Percentiles rank a stretch among this genome's conserved stretches.
Evolutionary conservation across 257 asterid species (phyloP).

Genomic region (Lantana camara): DNA sequence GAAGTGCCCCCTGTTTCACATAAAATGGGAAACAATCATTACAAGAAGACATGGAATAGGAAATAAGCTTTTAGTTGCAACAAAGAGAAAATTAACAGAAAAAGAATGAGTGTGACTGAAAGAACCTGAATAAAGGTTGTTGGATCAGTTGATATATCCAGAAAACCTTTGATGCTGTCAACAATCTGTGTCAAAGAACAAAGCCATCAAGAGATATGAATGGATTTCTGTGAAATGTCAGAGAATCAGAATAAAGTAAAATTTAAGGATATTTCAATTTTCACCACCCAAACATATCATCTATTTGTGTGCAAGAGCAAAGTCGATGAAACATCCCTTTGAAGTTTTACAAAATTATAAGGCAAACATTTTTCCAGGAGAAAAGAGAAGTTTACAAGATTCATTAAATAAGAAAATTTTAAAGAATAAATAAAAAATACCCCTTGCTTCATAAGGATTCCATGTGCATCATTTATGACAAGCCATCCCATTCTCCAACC

Average conservation of each 20-base stretch:
- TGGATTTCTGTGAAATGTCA: slow-evolving; percentile 1
- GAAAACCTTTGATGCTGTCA: slow-evolving; percentile 61
- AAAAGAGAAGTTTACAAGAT: no score
- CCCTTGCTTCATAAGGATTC: slow-evolving; percentile 66
- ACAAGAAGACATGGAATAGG: neutral
- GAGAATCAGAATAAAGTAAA: neutral
- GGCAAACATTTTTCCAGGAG: neutral
- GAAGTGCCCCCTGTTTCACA: slow-evolving; percentile 68
- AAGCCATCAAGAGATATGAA: slow-evolving; percentile 30
- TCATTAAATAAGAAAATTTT: no score
- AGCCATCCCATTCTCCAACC: slow-evolving; percentile 96
- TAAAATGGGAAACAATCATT: neutral
- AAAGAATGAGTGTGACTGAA: neutral
- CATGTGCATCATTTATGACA: slow-evolving; percentile 61
- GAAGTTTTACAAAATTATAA: slow-evolving; percentile 2
- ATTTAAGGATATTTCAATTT: neutral
- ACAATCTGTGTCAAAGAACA: no score
- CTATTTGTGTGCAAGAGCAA: no score
- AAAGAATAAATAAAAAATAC: slow-evolving; percentile 31
- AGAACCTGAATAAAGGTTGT: slow-evolving; percentile 80
- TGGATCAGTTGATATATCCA: slow-evolving; percentile 71
- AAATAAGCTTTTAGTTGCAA: no score
- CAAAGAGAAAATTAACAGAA: no score
- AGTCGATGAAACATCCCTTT: neutral
- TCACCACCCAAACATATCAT: neutral